Evolutionary conservation across 495 filamentous ascomycete species (phyloP).

Genomic region (Penicillium psychrofluorescens): DNA sequence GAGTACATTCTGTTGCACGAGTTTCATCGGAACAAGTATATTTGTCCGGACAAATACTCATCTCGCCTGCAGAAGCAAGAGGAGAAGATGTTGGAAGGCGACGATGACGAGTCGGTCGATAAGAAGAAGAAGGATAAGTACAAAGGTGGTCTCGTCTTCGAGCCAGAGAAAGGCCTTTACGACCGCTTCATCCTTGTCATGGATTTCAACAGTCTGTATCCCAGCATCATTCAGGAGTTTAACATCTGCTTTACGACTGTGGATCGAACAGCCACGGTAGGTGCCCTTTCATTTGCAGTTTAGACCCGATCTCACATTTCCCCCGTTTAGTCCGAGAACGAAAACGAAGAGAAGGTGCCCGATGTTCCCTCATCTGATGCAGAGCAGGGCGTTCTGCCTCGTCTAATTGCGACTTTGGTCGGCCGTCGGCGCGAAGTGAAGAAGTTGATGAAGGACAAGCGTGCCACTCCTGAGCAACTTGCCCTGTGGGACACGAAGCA

Average conservation of each 20-base stretch:
- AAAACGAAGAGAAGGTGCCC: slow-evolving; percentile 64
- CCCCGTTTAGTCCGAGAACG: slow-evolving; percentile 57
- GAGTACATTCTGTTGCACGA: slow-evolving; percentile 98
- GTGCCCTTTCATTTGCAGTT: slow-evolving; percentile 7
- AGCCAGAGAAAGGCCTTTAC: slow-evolving; percentile 94
- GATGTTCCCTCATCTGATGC: slow-evolving; percentile 63
- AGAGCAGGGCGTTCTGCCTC: slow-evolving; percentile 74
- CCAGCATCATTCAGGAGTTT: slow-evolving; percentile 97
- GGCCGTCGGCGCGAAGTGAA: slow-evolving; percentile 85
- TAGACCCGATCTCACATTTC: slow-evolving; percentile 1
- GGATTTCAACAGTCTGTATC: slow-evolving; percentile 99
- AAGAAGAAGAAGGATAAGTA: slow-evolving; percentile 99
- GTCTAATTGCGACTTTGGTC: slow-evolving; percentile 85
- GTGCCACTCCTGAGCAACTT: slow-evolving; percentile 76
- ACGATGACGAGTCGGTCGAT: slow-evolving; percentile 64
- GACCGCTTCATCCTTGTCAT: slow-evolving; percentile 97
- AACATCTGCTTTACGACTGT: slow-evolving; percentile 99
- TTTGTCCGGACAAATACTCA: slow-evolving; percentile 87
- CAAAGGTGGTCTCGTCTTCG: slow-evolving; percentile 96
- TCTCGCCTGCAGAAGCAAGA: slow-evolving; percentile 62
- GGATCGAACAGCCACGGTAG: slow-evolving; percentile 59
- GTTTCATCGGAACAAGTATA: slow-evolving; percentile 92
- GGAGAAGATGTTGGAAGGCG: slow-evolving; percentile 55
- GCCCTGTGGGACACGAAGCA: slow-evolving; percentile 98
- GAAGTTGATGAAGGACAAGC: slow-evolving; percentile 90